Percentiles rank a stretch among this genome's conserved stretches.
Evolutionary conservation across 1,284 basidiomycete species (phyloP).

Genomic region (Acaromyces ingoldii): DNA sequence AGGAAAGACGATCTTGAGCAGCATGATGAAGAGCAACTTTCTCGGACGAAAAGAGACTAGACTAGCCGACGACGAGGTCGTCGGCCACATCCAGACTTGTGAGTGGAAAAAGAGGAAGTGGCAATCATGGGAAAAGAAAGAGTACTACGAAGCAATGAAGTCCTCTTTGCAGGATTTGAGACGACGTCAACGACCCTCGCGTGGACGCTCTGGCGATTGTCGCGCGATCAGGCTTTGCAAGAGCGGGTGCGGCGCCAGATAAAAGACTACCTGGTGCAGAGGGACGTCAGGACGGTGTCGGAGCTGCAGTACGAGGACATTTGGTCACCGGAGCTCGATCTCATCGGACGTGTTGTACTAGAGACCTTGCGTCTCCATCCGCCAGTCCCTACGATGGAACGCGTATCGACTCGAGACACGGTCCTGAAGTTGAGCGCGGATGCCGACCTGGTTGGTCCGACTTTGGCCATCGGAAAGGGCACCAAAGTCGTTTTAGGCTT

Average conservation of each 20-base stretch:
- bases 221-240: not conserved
- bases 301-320: not conserved
- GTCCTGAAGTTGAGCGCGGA: too few species aligned
- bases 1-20: not conserved
- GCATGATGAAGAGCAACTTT: not conserved
- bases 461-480: too few species aligned
- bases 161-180: slow-evolving; percentile 1
- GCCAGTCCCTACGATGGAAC: not conserved
- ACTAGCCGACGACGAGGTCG: not conserved
- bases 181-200: not conserved
- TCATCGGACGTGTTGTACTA: not conserved
- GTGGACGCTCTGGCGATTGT: not conserved
- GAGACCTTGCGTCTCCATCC: not conserved
- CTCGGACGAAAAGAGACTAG: not conserved
- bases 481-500: too few species aligned
- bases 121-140: not conserved
- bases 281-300: not conserved
- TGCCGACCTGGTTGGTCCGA: too few species aligned
- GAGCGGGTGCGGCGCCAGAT: not conserved
- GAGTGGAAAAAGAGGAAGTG: not conserved
- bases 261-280: not conserved
- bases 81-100: not conserved
- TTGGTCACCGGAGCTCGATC: not conserved
- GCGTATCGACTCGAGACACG: not conserved
- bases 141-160: not conserved